phyloP scores from a whole-genome alignment of 495 filamentous ascomycete genomes.

The Penicillium odoratum region DNA sequence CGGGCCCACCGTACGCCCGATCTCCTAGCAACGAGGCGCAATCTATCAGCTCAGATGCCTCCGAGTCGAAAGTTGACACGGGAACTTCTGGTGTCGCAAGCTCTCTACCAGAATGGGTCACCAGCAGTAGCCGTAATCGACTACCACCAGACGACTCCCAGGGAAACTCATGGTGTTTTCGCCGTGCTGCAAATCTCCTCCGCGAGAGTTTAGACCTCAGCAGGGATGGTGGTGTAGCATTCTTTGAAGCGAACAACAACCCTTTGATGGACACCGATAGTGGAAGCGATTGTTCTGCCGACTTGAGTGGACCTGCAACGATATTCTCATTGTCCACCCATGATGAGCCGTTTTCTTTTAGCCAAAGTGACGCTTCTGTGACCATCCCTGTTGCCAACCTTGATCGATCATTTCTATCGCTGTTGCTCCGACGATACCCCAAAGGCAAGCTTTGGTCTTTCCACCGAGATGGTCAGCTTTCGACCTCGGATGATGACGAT shows the following conservation, averaged over 20 bases:
- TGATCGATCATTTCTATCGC: conserved; percentile 45
- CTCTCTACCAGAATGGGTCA: conserved; percentile 43
- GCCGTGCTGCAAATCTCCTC: conserved; percentile 57
- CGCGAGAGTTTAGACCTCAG: conserved; percentile 56
- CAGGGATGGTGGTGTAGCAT: conserved; percentile 53
- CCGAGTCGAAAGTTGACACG: conserved; percentile 29
- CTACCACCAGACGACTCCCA: conserved; percentile 40
- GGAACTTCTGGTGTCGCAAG: conserved; percentile 26
- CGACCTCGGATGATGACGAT: conserved; percentile 44
- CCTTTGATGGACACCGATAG: conserved; percentile 32
- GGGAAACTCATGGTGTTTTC: conserved; percentile 48
- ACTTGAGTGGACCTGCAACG: conserved; percentile 32
- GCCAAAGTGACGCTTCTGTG: conserved; percentile 32
- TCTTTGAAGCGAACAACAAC: conserved; percentile 46
- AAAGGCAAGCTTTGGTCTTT: conserved; percentile 67
- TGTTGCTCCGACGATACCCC: conserved; percentile 58
- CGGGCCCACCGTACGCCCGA: conserved; percentile 17
- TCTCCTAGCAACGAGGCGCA: conserved; percentile 32
- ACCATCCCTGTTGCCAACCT: conserved; percentile 36
- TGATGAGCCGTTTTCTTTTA: conserved; percentile 38
- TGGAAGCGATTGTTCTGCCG: conserved; percentile 34
- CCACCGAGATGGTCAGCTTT: conserved; percentile 50
- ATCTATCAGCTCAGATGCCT: conserved; percentile 27
- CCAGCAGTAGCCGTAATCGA: conserved; percentile 33
- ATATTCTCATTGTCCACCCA: conserved; percentile 40